Evolutionary conservation across 495 filamentous ascomycete genomes (phyloP).

Genomic region (Haplographium delicatum): DNA sequence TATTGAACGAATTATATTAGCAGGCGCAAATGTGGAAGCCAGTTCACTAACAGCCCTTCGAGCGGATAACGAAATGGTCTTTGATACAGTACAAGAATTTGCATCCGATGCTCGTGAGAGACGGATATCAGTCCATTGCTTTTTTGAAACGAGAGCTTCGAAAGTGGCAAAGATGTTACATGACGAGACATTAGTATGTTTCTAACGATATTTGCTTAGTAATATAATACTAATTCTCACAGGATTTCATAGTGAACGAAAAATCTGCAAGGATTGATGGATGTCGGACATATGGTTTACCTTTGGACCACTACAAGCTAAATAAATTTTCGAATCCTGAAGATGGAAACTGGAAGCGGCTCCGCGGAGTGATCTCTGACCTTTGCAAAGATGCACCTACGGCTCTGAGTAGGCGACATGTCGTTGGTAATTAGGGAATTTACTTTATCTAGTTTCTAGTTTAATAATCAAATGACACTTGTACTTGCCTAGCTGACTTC

Average conservation of each 20-base stretch:
- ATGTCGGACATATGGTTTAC: neutral
- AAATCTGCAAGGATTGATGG: neutral
- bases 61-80: neutral
- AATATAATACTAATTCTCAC: neutral
- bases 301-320: neutral
- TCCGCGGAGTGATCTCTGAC: neutral
- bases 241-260: neutral
- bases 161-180: neutral
- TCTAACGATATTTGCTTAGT: neutral
- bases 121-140: neutral
- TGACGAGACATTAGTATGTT: neutral
- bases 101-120: neutral
- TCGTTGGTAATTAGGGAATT: no score
- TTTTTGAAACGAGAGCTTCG: neutral
- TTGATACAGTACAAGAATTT: neutral
- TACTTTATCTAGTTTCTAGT: no score
- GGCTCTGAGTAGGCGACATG: no score
- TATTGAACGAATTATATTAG: neutral
- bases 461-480: no score
- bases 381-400: neutral
- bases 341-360: neutral
- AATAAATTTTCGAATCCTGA: neutral
- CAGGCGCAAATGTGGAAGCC: neutral
- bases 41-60: neutral
- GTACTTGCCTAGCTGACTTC: no score